Percentiles rank a stretch among this genome's conserved stretches.
Evolutionary conservation across 768 basidiomycete genomes (phyloP).

Genomic region (Jaapia argillacea): DNA sequence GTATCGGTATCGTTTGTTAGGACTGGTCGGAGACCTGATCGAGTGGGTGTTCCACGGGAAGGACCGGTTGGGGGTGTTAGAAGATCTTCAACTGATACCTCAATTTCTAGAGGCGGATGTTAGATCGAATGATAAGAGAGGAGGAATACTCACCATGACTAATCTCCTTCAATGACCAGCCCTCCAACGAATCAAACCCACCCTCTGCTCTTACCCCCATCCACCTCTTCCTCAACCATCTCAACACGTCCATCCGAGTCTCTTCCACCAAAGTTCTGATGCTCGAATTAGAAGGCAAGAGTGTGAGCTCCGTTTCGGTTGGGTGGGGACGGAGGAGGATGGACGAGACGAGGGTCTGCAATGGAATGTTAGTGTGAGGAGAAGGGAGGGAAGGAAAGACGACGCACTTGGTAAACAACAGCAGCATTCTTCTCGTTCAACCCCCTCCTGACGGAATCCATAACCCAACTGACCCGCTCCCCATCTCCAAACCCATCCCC

Average conservation of each 20-base stretch:
- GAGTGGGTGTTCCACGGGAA: too few species aligned
- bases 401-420: slow-evolving; percentile 64
- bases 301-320: slow-evolving; percentile 44
- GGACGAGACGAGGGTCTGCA: slow-evolving; percentile 59
- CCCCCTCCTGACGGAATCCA: slow-evolving; percentile 54
- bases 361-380: slow-evolving; percentile 3
- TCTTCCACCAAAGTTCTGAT: slow-evolving; percentile 68
- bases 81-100: slow-evolving; percentile 71
- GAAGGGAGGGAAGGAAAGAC: background rate
- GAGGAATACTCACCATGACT: slow-evolving; percentile 46
- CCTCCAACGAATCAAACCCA: slow-evolving; percentile 79
- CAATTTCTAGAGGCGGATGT: slow-evolving; percentile 46
- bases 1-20: too few species aligned
- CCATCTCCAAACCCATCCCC: slow-evolving; percentile 68
- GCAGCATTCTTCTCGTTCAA: slow-evolving; percentile 57
- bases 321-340: slow-evolving; percentile 63
- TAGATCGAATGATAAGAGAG: background rate
- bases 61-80: too few species aligned
- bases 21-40: too few species aligned
- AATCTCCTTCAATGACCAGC: slow-evolving; percentile 86
- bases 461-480: slow-evolving; percentile 70
- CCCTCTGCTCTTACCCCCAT: slow-evolving; percentile 57
- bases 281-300: slow-evolving; percentile 60
- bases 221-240: slow-evolving; percentile 78
- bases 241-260: slow-evolving; percentile 51